A percentile compares a stretch with the other conserved stretches of the same genome.
Evolutionary conservation across 208 protist genomes (phyloP).

Genomic region (Trypanosoma rangeli): DNA sequence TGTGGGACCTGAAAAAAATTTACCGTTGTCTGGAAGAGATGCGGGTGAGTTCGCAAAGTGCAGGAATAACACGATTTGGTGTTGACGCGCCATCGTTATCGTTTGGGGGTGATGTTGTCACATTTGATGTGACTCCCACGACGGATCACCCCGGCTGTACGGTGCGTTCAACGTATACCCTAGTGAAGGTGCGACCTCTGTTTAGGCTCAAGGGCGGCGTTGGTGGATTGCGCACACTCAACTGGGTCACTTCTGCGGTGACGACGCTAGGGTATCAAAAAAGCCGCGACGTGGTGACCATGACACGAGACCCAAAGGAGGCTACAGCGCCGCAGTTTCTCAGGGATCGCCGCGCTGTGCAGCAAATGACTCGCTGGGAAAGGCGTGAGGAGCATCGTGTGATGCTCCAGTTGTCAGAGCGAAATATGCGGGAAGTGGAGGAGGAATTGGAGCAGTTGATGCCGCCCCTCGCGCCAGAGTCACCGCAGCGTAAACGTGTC

Average conservation of each 20-base stretch:
- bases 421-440: constrained; percentile 82
- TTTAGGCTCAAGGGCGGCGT: constrained; percentile 82
- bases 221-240: constrained; percentile 62
- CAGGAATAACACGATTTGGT: not conserved
- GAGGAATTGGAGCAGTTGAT: constrained; percentile 60
- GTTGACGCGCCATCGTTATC: not conserved
- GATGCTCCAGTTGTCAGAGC: constrained; percentile 58
- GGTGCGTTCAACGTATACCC: constrained; percentile 65
- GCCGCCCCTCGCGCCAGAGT: constrained; percentile 65
- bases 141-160: constrained; percentile 23
- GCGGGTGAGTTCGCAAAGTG: constrained; percentile 20
- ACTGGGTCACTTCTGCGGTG: constrained; percentile 78
- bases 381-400: constrained; percentile 70
- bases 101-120: constrained; percentile 60
- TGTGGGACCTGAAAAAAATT: constrained; percentile 85
- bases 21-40: constrained; percentile 72
- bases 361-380: constrained; percentile 71
- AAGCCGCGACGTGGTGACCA: constrained; percentile 31
- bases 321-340: constrained; percentile 32
- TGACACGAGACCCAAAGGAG: constrained; percentile 39
- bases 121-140: constrained; percentile 42
- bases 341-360: constrained; percentile 30
- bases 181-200: constrained; percentile 79
- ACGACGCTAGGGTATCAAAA: constrained; percentile 48
- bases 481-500: constrained; percentile 60